Conservation (phyloP, 805 yeast species). For the Kuraishia cidri region DNA sequence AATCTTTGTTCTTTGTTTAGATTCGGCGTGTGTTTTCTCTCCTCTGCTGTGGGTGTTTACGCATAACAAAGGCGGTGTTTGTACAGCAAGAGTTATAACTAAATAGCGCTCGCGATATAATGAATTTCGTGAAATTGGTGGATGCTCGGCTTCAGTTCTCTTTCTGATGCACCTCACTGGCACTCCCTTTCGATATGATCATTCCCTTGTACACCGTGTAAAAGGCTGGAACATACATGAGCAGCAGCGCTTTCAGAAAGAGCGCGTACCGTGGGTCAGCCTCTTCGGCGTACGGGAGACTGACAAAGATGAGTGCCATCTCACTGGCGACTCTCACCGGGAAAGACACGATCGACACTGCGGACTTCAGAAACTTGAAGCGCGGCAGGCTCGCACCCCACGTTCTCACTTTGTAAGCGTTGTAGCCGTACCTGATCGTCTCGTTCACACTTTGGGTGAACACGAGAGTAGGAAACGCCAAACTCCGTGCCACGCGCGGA, state of each 20-base stretch:
- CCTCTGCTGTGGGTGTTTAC: constrained; percentile 21
- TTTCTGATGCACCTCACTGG: not conserved
- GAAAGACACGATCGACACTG: constrained; percentile 8
- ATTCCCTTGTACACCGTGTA: constrained; percentile 14
- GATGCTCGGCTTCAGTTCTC: not conserved
- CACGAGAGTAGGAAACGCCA: constrained; percentile 12
- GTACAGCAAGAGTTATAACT: not conserved
- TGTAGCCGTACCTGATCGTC: constrained; percentile 13
- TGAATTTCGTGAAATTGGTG: not conserved
- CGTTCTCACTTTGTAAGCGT: constrained; percentile 16
- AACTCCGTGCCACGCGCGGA: constrained; percentile 16
- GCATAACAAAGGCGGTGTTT: constrained; percentile 8
- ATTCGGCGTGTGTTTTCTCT: constrained; percentile 17
- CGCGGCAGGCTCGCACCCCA: constrained; percentile 10
- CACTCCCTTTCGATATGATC: no score
- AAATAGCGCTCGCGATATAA: not conserved
- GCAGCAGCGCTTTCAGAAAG: constrained; percentile 7
- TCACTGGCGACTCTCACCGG: constrained; percentile 13
- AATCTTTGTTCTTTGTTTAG: no score
- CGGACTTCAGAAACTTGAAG: constrained; percentile 9
- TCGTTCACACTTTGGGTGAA: constrained; percentile 13
- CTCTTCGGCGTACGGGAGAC: constrained; percentile 10
- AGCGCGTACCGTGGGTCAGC: constrained; percentile 2
- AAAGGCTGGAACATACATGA: constrained; percentile 11
- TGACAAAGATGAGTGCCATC: constrained; percentile 11